A percentile compares a stretch with the other conserved stretches of the same genome.
phyloP scores from a whole-genome alignment of 352 stramenopile genomes.

The Pythium vanterpoolii region DNA sequence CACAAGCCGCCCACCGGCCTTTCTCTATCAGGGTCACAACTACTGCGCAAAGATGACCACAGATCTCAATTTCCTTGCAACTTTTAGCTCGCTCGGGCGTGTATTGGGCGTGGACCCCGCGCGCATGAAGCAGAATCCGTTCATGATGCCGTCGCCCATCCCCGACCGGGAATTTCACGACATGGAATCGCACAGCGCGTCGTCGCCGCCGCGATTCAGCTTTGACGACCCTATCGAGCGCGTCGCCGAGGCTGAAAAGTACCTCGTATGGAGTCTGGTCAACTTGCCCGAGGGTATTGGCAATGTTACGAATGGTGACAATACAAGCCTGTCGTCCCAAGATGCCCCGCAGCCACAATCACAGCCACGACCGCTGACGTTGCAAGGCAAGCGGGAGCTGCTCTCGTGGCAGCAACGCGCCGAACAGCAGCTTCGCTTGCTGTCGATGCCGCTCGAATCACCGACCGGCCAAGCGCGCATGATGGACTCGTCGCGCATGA shows the following conservation, averaged over 20 bases:
- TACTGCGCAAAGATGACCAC: conserved; percentile 73
- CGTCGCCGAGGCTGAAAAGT: conserved; percentile 50
- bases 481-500: conserved; percentile 71
- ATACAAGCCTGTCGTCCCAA: not conserved
- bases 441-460: conserved; percentile 67
- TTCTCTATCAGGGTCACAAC: conserved; percentile 53
- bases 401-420: conserved; percentile 60
- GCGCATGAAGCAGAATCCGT: conserved; percentile 75
- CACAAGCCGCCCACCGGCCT: conserved; percentile 26
- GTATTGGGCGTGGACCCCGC: conserved; percentile 54
- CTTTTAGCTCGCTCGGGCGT: conserved; percentile 38
- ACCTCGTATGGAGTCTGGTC: conserved; percentile 62
- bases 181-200: conserved; percentile 15
- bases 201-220: conserved; percentile 16
- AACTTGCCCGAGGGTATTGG: conserved; percentile 30
- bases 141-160: conserved; percentile 81
- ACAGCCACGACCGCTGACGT: conserved; percentile 1
- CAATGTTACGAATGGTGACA: not conserved
- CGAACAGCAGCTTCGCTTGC: conserved; percentile 61
- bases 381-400: conserved; percentile 13
- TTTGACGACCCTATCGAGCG: conserved; percentile 35
- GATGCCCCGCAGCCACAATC: not conserved
- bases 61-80: conserved; percentile 75
- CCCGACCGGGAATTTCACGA: conserved; percentile 48
- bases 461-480: conserved; percentile 44